These are phyloP conservation scores for Blastomyces silverae DNA, from an alignment of 2,329 filamentous ascomycete genomes.

Conservation along the genomic window DNA sequence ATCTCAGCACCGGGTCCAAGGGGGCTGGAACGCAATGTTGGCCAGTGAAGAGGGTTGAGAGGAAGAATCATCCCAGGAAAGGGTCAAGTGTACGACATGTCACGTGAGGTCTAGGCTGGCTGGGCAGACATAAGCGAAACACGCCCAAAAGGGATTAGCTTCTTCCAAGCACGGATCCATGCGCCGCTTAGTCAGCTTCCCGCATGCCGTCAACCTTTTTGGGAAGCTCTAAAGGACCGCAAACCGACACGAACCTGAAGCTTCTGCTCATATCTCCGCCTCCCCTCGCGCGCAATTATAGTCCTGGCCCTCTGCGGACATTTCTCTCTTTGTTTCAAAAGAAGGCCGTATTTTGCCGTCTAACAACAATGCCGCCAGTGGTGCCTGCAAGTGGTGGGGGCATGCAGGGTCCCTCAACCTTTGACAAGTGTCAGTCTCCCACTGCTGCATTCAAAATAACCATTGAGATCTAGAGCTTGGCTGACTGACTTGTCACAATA, in stretches of 20 bases:
- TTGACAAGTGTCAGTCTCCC: conserved; percentile 59
- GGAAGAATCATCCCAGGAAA: conserved; percentile 11
- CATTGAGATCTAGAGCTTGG: conserved; percentile 18
- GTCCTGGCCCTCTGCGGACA: neutral
- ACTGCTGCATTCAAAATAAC: conserved; percentile 28
- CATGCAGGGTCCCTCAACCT: conserved; percentile 55
- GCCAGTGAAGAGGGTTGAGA: conserved; percentile 2
- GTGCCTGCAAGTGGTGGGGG: conserved; percentile 47
- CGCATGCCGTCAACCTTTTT: neutral
- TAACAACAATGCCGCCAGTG: conserved; percentile 49
- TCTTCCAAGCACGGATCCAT: neutral
- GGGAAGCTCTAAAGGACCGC: neutral
- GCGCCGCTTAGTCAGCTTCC: neutral
- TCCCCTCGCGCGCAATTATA: neutral
- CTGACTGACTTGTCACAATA: conserved; percentile 41
- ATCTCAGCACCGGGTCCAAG: neutral
- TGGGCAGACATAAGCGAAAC: conserved; percentile 4
- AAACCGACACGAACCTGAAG: neutral
- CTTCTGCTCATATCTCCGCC: conserved; percentile 1
- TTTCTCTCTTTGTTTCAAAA: neutral
- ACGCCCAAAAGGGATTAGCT: conserved; percentile 2
- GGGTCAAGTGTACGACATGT: conserved; percentile 15
- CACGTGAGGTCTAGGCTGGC: conserved; percentile 21
- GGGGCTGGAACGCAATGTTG: conserved; percentile 10
- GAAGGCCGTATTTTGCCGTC: neutral